These are phyloP conservation scores for Staphylotrichum tortipilum DNA, from an alignment of 495 filamentous ascomycete genomes.

Conservation along the genomic window DNA sequence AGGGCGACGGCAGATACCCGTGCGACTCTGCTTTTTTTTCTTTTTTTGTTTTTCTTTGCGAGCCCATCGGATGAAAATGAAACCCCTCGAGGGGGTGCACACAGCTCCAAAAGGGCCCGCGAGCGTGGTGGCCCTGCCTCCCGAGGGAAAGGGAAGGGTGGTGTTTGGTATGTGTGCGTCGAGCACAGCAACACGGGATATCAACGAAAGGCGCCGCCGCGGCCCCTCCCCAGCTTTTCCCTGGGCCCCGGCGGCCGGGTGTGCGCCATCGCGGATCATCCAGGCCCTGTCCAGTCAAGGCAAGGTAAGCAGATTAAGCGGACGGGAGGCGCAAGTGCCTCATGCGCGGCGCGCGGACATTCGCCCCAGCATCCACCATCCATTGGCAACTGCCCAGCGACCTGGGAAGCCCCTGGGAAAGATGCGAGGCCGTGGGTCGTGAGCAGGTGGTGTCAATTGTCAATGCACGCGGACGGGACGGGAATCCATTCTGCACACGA, in stretches of 20 bases:
- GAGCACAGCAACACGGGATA: too few species aligned
- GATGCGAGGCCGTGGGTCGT: too few species aligned
- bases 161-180: too few species aligned
- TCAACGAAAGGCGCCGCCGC: too few species aligned
- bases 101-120: too few species aligned
- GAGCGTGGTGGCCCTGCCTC: too few species aligned
- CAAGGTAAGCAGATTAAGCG: conserved; percentile 9
- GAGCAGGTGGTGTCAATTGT: neutral
- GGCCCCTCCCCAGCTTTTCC: too few species aligned
- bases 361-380: neutral
- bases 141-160: too few species aligned
- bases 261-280: conserved; percentile 12
- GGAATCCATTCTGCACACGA: too few species aligned
- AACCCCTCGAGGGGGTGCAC: neutral
- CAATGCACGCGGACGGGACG: conserved; percentile 3
- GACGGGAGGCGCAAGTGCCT: conserved; percentile 19
- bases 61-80: neutral
- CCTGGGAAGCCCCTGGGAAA: neutral
- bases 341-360: conserved; percentile 10
- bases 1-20: neutral
- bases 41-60: too few species aligned
- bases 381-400: conserved; percentile 7
- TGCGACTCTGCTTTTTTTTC: too few species aligned
- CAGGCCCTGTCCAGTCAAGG: neutral
- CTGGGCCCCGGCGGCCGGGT: conserved; percentile 1